Conservation (phyloP, 2,329 filamentous ascomycete genomes). For the Helminthosporium solani region DNA sequence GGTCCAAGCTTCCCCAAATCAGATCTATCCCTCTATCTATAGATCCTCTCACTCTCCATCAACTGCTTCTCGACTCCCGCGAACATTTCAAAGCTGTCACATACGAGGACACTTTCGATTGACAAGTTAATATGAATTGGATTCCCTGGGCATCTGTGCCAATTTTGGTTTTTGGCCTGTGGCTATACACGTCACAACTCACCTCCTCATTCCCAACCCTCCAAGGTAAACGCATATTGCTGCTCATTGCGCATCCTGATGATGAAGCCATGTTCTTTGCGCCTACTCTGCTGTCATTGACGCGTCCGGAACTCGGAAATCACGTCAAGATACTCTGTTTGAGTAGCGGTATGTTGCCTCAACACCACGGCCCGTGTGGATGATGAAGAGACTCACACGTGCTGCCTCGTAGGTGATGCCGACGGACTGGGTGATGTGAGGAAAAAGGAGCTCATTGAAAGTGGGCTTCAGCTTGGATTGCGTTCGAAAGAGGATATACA, state of each 20-base stretch:
- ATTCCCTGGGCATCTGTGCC: conserved; percentile 44
- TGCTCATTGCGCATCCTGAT: conserved; percentile 95
- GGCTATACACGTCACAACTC: conserved; percentile 51
- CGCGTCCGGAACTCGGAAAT: conserved; percentile 75
- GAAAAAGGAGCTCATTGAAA: conserved; percentile 79
- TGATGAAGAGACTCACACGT: conserved; percentile 1
- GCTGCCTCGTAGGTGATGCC: conserved; percentile 65
- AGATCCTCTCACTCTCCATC: background rate
- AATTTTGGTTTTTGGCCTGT: conserved; percentile 45
- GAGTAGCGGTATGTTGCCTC: conserved; percentile 66
- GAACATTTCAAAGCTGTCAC: background rate
- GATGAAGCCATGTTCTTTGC: conserved; percentile 99
- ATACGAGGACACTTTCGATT: background rate
- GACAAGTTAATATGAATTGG: conserved; percentile 41
- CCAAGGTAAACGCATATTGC: conserved; percentile 79
- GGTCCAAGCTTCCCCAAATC: conserved; percentile 2
- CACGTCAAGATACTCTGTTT: conserved; percentile 93
- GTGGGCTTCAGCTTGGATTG: conserved; percentile 74
- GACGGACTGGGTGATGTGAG: conserved; percentile 83
- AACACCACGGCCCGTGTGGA: background rate
- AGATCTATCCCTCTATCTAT: background rate
- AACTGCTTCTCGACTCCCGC: background rate
- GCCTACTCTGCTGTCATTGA: conserved; percentile 82
- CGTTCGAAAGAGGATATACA: conserved; percentile 75
- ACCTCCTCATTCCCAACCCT: conserved; percentile 62